These are phyloP conservation scores for Claviceps sp. DNA, from an alignment of 2,329 filamentous ascomycete genomes.

Conservation along the genomic window DNA sequence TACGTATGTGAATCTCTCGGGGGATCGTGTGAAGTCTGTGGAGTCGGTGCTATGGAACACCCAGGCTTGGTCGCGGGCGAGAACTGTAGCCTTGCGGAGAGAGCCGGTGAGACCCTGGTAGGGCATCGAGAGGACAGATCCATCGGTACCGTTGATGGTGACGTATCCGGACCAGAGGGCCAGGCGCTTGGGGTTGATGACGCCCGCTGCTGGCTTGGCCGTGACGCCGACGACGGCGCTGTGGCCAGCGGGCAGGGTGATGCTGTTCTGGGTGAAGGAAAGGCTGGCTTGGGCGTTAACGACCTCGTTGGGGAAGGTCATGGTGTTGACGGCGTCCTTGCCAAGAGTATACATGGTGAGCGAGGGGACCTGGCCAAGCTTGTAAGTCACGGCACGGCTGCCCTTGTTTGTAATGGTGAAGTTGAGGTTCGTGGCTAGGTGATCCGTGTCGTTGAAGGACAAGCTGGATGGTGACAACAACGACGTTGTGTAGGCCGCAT, in stretches of 20 bases:
- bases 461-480: conserved; percentile 40
- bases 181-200: conserved; percentile 21
- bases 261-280: conserved; percentile 25
- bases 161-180: conserved; percentile 31
- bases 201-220: conserved; percentile 25
- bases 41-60: conserved; percentile 18
- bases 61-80: conserved; percentile 11
- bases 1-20: conserved; percentile 22
- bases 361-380: conserved; percentile 33
- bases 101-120: conserved; percentile 26
- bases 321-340: conserved; percentile 20
- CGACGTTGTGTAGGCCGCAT: conserved; percentile 40
- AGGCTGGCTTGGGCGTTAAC: conserved; percentile 27
- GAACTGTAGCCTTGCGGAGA: conserved; percentile 14
- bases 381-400: conserved; percentile 33
- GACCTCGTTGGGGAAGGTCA: conserved; percentile 31
- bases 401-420: conserved; percentile 45
- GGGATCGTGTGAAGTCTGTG: conserved; percentile 6
- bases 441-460: conserved; percentile 49
- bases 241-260: conserved; percentile 30
- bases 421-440: conserved; percentile 33
- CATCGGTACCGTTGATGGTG: conserved; percentile 24
- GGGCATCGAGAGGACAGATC: conserved; percentile 22
- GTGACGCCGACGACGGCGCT: conserved; percentile 32
- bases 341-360: conserved; percentile 38